Evolutionary conservation across 2,329 filamentous ascomycete species (phyloP).

Genomic region (Claviceps sp.): DNA sequence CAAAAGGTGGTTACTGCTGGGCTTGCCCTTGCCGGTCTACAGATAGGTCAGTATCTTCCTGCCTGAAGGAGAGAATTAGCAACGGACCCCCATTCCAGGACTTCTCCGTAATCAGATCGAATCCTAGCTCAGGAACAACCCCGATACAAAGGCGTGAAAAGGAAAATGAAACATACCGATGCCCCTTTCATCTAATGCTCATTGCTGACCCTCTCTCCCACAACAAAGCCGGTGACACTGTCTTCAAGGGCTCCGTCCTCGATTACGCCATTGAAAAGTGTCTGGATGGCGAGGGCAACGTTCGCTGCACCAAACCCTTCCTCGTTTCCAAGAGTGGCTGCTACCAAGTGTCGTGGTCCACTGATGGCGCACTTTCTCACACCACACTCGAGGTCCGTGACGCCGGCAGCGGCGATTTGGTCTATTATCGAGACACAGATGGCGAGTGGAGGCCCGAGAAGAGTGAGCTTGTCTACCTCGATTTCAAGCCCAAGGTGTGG

Average conservation of each 20-base stretch:
- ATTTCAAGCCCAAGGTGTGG: conserved; percentile 32
- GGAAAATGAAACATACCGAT: too few species aligned
- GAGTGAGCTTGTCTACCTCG: conserved; percentile 30
- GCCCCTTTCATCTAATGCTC: too few species aligned
- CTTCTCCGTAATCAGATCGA: too few species aligned
- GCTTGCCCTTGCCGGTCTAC: conserved; percentile 7
- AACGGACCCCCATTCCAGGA: neutral
- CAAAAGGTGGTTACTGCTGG: conserved; percentile 9
- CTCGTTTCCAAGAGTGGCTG: conserved; percentile 23
- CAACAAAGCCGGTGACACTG: conserved; percentile 7
- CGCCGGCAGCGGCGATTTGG: conserved; percentile 24
- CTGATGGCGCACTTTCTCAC: conserved; percentile 24
- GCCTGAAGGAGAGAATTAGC: too few species aligned
- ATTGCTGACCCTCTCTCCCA: neutral
- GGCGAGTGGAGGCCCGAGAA: conserved; percentile 31
- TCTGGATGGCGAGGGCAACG: conserved; percentile 24
- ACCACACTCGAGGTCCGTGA: conserved; percentile 24
- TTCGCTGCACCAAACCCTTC: conserved; percentile 27
- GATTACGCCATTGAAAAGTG: conserved; percentile 30
- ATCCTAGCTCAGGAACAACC: too few species aligned
- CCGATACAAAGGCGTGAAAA: too few species aligned
- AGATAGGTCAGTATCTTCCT: conserved; percentile 3
- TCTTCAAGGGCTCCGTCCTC: conserved; percentile 22
- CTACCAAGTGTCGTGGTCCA: conserved; percentile 28
- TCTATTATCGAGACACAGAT: conserved; percentile 31